Evolutionary conservation across 306 rosid genomes (phyloP).

Genomic region (Senna tora): DNA sequence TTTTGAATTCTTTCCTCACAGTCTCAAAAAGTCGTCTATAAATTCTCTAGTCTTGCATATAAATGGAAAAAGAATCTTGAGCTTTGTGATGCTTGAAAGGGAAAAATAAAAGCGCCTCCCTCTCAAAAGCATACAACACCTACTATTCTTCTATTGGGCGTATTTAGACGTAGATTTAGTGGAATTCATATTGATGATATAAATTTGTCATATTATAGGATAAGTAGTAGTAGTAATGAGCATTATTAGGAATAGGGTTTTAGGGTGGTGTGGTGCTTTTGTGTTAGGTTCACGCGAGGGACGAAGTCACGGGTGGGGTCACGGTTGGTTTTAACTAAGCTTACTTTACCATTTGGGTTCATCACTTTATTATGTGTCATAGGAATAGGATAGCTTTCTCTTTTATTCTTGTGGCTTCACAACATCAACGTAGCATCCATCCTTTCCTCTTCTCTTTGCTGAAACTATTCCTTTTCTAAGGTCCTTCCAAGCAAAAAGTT

Average conservation of each 20-base stretch:
- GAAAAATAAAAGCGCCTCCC: neutral
- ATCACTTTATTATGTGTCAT: no score
- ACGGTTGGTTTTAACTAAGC: neutral
- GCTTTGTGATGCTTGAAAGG: constrained; percentile 30
- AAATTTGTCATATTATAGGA: neutral
- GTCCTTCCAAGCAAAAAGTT: no score
- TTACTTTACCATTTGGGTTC: neutral
- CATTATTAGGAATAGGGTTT: neutral
- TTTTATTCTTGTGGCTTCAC: no score
- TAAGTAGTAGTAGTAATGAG: no score
- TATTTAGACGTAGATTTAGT: no score
- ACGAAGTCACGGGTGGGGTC: neutral
- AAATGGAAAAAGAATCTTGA: constrained; percentile 7
- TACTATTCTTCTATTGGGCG: no score
- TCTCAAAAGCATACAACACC: constrained; percentile 1
- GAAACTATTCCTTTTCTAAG: no score
- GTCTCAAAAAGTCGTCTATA: neutral
- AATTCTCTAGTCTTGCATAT: neutral
- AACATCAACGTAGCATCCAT: no score
- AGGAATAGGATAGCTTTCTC: no score
- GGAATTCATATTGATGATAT: no score
- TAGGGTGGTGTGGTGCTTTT: neutral
- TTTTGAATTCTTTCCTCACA: no score
- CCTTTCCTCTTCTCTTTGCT: no score
- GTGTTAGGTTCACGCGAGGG: neutral